A percentile compares a stretch with the other conserved stretches of the same genome.
Conservation (phyloP, 2,329 filamentous ascomycete genomes). For the Pseudogymnoascus sp. region DNA sequence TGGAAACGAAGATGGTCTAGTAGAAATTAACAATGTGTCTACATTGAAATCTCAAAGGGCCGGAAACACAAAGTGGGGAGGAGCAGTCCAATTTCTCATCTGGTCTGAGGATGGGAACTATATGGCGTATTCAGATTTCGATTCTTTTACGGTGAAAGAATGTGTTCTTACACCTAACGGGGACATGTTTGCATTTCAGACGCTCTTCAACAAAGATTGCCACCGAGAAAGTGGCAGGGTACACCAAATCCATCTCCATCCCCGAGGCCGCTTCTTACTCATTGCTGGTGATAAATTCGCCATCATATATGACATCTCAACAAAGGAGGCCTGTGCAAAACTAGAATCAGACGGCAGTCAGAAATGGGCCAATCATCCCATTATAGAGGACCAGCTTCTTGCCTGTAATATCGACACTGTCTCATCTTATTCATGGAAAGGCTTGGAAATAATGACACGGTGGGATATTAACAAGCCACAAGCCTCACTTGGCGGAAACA, state of each 20-base stretch:
- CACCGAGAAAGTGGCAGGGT: neutral
- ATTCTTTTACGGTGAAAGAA: neutral
- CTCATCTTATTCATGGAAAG: neutral
- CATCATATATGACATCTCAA: neutral
- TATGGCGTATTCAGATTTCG: neutral
- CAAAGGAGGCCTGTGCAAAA: neutral
- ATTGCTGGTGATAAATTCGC: neutral
- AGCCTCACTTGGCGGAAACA: neutral
- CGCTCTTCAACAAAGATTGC: neutral
- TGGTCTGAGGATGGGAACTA: neutral
- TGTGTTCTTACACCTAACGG: neutral
- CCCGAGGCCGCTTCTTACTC: neutral
- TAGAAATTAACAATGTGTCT: neutral
- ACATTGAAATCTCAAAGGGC: neutral
- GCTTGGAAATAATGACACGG: neutral
- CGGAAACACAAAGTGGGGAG: neutral
- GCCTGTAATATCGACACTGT: neutral
- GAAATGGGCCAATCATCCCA: neutral
- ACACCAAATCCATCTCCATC: neutral
- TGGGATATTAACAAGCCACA: neutral
- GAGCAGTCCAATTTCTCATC: neutral
- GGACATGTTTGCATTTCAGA: neutral
- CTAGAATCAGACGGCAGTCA: neutral
- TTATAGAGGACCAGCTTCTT: neutral
- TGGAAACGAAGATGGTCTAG: conserved; percentile 11